phyloP scores from a whole-genome alignment of 148 eudicot species.

The Rhododendron henanense region DNA sequence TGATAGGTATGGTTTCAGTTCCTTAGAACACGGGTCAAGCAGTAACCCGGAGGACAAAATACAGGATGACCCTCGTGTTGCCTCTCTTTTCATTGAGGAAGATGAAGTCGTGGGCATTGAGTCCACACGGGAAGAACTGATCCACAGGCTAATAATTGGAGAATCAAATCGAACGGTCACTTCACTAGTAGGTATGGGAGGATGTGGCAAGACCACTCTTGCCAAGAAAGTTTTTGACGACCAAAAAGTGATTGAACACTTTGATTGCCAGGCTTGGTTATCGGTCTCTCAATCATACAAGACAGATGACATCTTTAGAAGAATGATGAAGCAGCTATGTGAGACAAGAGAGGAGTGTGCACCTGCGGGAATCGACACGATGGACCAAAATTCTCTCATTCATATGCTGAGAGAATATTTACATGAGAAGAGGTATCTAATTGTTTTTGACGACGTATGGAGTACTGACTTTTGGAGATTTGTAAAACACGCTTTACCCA shows the following conservation, averaged over 20 bases:
- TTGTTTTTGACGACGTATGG: slow-evolving; percentile 14
- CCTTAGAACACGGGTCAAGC: background rate
- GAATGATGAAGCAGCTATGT: background rate
- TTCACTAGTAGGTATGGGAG: background rate
- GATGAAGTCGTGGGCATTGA: slow-evolving; percentile 1
- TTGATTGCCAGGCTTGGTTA: too few species aligned
- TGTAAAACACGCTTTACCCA: background rate
- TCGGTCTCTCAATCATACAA: too few species aligned
- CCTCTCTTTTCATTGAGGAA: slow-evolving; percentile 5
- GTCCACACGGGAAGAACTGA: background rate
- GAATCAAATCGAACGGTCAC: background rate
- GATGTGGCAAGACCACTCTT: slow-evolving; percentile 11
- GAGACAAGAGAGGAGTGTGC: background rate
- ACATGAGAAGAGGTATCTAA: background rate
- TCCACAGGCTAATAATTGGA: background rate
- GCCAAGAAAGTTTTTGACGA: background rate
- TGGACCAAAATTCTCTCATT: background rate
- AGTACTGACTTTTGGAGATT: background rate
- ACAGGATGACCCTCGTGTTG: background rate
- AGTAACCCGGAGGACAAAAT: background rate
- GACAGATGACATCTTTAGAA: too few species aligned
- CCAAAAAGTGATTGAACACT: too few species aligned
- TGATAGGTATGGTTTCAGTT: background rate
- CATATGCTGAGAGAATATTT: background rate
- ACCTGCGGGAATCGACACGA: background rate